Percentiles rank a stretch among this genome's conserved stretches.
phyloP scores from a whole-genome alignment of 306 rosid species.

The Vigna radiata region DNA sequence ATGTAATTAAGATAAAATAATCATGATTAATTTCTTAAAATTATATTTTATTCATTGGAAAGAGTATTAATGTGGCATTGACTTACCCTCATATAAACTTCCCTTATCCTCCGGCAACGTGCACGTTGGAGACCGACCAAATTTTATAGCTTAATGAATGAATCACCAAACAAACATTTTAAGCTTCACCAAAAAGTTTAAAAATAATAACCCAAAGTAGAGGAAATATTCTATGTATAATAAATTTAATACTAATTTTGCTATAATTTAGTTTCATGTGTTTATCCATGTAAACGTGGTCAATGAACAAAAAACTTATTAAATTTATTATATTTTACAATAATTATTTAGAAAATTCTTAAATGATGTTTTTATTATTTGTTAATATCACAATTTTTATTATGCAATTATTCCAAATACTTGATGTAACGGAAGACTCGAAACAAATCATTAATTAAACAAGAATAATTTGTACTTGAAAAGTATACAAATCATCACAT shows the following conservation, averaged over 20 bases:
- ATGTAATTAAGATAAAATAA: background rate
- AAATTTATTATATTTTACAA: background rate
- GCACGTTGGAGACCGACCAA: background rate
- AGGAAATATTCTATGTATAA: background rate
- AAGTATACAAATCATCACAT: background rate
- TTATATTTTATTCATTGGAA: background rate
- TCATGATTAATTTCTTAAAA: background rate
- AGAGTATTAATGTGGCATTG: slow-evolving; percentile 23
- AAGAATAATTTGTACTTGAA: too few species aligned
- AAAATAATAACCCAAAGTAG: background rate
- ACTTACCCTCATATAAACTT: slow-evolving; percentile 46
- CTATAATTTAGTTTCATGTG: background rate
- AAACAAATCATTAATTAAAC: too few species aligned
- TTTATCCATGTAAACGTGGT: background rate
- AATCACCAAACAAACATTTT: background rate
- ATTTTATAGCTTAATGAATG: slow-evolving; percentile 15
- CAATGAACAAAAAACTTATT: background rate
- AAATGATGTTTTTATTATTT: background rate
- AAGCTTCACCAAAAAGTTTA: background rate
- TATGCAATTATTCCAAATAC: background rate
- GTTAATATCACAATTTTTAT: background rate
- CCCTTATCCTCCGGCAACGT: slow-evolving; percentile 55
- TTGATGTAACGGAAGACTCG: too few species aligned
- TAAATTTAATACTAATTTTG: too few species aligned
- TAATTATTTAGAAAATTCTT: background rate